Base-by-base conservation (phyloP, 2,329 filamentous ascomycete species). In the Emydomyces testavorans region DNA sequence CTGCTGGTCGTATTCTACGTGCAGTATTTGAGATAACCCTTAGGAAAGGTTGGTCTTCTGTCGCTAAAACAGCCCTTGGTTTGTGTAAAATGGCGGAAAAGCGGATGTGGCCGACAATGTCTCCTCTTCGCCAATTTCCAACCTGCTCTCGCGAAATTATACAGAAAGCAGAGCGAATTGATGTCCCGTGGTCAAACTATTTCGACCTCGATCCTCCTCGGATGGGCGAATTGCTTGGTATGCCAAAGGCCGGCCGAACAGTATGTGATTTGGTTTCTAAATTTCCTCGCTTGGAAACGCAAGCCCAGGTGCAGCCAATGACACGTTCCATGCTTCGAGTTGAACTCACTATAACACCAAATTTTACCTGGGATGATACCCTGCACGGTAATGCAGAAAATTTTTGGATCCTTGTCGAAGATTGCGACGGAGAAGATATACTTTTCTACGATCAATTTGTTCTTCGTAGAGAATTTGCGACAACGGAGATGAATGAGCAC, bases 91-190 rank as follows among this genome's bases (percentile, higher is more conserved):
- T 94, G 87, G 92, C 90, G 0, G 92, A 98, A 71, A 94, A 94
- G 74, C 79, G 93, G 42, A 98, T 98, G 93, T 98, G 92, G 92
- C 89, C 90, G 11, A 96, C 90, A 4, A 98, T 96, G 92, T 86
- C 87, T 31, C 92, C 93, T 8, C 73, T 98, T 26, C 80, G 92
- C 46, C 92, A 98, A 60, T 98, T 98, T 61, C 78, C 83, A 2
- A 71, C 72, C 32, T 94, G 88, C 60, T 80, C 89, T 2, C 74
- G 80, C 34, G 90, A 96, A 50, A 85, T 96, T 46, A 72, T 96
- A 41, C 81, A 86, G 56, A 96, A 96, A 68, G 83, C 89, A 2
- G 92, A 98, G 70, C 79, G 89, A 56, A 94, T 96, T 52, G 89
- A 95, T 56, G 89, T 96, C 16, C 82, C 85, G 1, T 98, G 90